Base-by-base conservation (phyloP, 352 stramenopile species). In the Globisporangium splendens region DNA sequence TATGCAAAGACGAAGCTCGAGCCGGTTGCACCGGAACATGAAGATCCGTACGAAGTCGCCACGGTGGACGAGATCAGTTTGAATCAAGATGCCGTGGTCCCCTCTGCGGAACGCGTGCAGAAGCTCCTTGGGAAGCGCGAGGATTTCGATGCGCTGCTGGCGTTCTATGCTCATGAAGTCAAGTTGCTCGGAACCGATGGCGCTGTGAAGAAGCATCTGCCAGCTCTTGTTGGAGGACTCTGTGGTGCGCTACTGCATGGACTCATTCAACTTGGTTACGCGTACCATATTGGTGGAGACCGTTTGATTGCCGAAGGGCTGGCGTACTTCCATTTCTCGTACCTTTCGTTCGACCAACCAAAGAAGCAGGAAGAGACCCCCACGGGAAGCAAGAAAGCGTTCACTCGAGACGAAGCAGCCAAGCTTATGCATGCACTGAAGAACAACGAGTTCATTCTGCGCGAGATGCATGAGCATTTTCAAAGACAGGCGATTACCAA, bases 211-310 rank as follows among this genome's bases (percentile, higher is more conserved):
- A n/a, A n/a, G n/a, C n/a, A n/a, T n/a, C n/a, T n/a, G n/a, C n/a
- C 46, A 60, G 56, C 11, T 8, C 39, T 75, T 13, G 56, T 69
- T 1, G 67, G 35, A 17, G 68, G 68, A 1, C 65, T 76, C 14
- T 68, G 61, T 17, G 68, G 68, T 14, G 61, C 68, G 41, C 54
- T 77, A 24, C 48, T 73, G 13, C 69, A 77, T 33, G 66, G 65
- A n/a, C 68, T 77, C 62, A 77, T 77, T 51, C 69, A 77, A 46
- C 46, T 77, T 56, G 69, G 69, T 14, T 77, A 77, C 44, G 55
- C 65, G 50, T 72, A 72, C n/a, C n/a, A n/a, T n/a, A n/a, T n/a
- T n/a, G n/a, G n/a, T n/a, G n/a, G n/a, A n/a, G n/a, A n/a, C n/a
- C n/a, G n/a, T n/a, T n/a, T n/a, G n/a, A n/a, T n/a, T n/a, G n/a